phyloP scores from a whole-genome alignment of 495 filamentous ascomycete genomes.

The Talaromyces wortmannii region DNA sequence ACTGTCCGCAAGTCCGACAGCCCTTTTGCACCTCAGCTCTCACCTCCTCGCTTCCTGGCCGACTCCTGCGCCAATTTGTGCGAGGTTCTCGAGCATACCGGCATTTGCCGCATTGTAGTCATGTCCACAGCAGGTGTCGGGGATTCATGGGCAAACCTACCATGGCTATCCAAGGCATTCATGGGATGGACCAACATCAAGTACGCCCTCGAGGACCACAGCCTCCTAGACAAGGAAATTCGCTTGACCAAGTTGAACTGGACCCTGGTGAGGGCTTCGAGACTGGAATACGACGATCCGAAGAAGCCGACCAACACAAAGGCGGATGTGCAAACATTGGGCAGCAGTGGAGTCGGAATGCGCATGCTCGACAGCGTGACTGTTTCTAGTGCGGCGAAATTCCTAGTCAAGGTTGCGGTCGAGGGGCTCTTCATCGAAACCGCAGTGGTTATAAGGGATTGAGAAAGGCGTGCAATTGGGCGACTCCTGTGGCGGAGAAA shows the following conservation, averaged over 20 bases:
- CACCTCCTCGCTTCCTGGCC: constrained; percentile 36
- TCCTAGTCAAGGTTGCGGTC: constrained; percentile 21
- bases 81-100: constrained; percentile 29
- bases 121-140: constrained; percentile 39
- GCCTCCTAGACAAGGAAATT: constrained; percentile 30
- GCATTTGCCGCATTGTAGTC: constrained; percentile 30
- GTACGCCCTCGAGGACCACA: constrained; percentile 37
- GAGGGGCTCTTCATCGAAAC: constrained; percentile 10
- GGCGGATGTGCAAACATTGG: constrained; percentile 17
- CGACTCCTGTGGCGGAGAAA: constrained; percentile 9
- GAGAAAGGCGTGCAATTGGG: constrained; percentile 7
- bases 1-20: constrained; percentile 33
- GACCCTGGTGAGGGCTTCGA: constrained; percentile 34
- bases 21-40: constrained; percentile 35
- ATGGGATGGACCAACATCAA: constrained; percentile 39
- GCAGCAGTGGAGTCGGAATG: constrained; percentile 20
- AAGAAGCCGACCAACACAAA: constrained; percentile 16
- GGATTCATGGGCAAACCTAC: constrained; percentile 37
- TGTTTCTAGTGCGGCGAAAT: constrained; percentile 18
- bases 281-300: constrained; percentile 22
- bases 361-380: constrained; percentile 15
- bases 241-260: constrained; percentile 29
- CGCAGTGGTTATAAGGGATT: constrained; percentile 15
- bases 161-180: constrained; percentile 26
- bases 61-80: constrained; percentile 35